A percentile compares a stretch with the other conserved stretches of the same genome.
Conservation (phyloP, 768 basidiomycete species). For the Kwoniella sp. region DNA sequence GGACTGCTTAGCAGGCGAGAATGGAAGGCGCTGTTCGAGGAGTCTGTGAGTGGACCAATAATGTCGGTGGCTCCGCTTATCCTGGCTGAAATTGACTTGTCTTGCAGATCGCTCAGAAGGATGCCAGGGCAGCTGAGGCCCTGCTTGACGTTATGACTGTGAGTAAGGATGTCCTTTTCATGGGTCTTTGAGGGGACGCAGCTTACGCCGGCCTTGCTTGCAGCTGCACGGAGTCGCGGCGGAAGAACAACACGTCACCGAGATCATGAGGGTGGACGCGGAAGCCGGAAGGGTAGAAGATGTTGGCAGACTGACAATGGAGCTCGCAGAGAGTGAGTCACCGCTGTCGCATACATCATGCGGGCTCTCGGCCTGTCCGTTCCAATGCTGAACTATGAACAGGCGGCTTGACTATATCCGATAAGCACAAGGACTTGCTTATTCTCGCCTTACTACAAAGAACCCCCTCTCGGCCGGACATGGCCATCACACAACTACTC, state of each 20-base stretch:
- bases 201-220: too few relatives aligned
- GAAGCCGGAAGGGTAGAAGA: slow-evolving; percentile 18
- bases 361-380: slow-evolving; percentile 8
- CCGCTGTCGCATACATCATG: slow-evolving; percentile 58
- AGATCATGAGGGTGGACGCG: slow-evolving; percentile 57
- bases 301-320: slow-evolving; percentile 6
- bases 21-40: slow-evolving; percentile 58
- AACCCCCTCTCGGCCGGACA: slow-evolving; percentile 55
- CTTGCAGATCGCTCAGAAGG: slow-evolving; percentile 55
- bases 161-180: slow-evolving; percentile 14
- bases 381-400: neutral
- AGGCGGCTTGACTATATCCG: neutral
- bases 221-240: slow-evolving; percentile 47
- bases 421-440: slow-evolving; percentile 50
- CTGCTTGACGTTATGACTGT: slow-evolving; percentile 59
- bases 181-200: too few relatives aligned
- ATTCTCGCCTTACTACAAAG: slow-evolving; percentile 56
- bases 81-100: slow-evolving; percentile 10
- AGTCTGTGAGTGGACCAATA: slow-evolving; percentile 52
- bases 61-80: neutral
- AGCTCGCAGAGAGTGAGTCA: slow-evolving; percentile 54
- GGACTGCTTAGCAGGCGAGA: slow-evolving; percentile 57
- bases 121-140: slow-evolving; percentile 56
- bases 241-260: slow-evolving; percentile 54
- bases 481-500: slow-evolving; percentile 67